A percentile compares a stretch with the other conserved stretches of the same genome.
These are phyloP conservation scores for Keithomyces neogunnii DNA, from an alignment of 2,329 filamentous ascomycete genomes.

Conservation along the genomic window DNA sequence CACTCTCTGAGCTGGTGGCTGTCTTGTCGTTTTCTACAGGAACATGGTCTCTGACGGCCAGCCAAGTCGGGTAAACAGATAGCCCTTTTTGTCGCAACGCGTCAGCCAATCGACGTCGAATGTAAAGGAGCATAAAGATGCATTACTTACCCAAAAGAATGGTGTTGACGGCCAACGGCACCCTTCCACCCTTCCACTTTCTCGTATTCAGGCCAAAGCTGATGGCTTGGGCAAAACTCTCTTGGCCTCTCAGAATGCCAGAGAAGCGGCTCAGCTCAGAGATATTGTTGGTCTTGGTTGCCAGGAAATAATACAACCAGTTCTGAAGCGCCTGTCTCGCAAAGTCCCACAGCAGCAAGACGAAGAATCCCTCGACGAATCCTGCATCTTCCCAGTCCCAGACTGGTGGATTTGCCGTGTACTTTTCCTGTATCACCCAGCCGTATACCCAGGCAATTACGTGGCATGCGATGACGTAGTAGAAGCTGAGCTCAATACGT, in stretches of 20 bases:
- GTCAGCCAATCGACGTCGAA: background rate
- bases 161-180: slow-evolving; percentile 29
- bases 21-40: slow-evolving; percentile 14
- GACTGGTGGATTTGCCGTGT: slow-evolving; percentile 30
- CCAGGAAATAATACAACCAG: slow-evolving; percentile 47
- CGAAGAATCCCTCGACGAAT: slow-evolving; percentile 38
- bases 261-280: slow-evolving; percentile 37
- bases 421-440: slow-evolving; percentile 44
- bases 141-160: slow-evolving; percentile 25
- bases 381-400: slow-evolving; percentile 33
- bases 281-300: slow-evolving; percentile 47
- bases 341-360: slow-evolving; percentile 40
- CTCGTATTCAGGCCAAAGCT: slow-evolving; percentile 29
- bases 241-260: slow-evolving; percentile 30
- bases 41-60: slow-evolving; percentile 21
- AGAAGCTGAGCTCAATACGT: slow-evolving; percentile 34
- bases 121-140: background rate
- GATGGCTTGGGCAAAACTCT: slow-evolving; percentile 31
- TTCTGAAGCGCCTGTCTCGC: slow-evolving; percentile 44
- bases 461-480: slow-evolving; percentile 35
- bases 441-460: slow-evolving; percentile 41
- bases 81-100: background rate
- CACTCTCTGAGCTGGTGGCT: background rate
- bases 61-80: slow-evolving; percentile 17
- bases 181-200: slow-evolving; percentile 28